phyloP scores from a whole-genome alignment of 768 basidiomycete genomes.

The Leucosporidium yakuticum region DNA sequence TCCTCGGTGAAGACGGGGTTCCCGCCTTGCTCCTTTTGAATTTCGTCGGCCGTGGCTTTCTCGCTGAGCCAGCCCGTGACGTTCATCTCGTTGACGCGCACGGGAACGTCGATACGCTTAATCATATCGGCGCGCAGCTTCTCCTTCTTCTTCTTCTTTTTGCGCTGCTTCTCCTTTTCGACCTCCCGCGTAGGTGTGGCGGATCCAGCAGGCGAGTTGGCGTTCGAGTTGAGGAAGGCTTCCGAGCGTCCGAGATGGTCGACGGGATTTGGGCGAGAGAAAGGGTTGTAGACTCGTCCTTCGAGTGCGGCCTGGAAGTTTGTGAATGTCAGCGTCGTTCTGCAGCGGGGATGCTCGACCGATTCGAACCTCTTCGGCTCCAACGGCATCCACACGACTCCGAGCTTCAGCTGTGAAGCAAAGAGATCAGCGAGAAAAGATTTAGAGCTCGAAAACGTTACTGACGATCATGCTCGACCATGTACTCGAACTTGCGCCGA shows the following conservation, averaged over 20 bases:
- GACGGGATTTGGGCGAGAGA: background rate
- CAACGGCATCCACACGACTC: constrained; percentile 20
- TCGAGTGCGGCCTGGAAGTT: constrained; percentile 18
- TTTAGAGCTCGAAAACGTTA: background rate
- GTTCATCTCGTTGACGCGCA: constrained; percentile 34
- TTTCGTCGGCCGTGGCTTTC: background rate
- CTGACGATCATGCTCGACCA: constrained; percentile 24
- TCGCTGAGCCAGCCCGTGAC: constrained; percentile 29
- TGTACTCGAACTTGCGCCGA: constrained; percentile 57
- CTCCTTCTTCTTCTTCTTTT: constrained; percentile 32
- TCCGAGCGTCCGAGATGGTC: background rate
- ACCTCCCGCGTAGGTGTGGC: constrained; percentile 10
- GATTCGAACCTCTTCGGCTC: constrained; percentile 19
- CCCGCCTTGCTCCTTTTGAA: too few species aligned
- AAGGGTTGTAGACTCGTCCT: background rate
- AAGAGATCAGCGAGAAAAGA: background rate
- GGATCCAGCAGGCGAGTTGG: background rate
- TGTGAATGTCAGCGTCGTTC: background rate
- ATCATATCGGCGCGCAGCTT: constrained; percentile 68
- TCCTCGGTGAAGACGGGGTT: too few species aligned
- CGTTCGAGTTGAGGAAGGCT: background rate
- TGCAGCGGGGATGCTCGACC: constrained; percentile 1
- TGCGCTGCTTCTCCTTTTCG: constrained; percentile 20
- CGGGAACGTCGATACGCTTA: constrained; percentile 46
- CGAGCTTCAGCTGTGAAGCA: constrained; percentile 14